Evolutionary conservation across 257 asterid genomes (phyloP), one percentile per base, ranked within the genome.

Genomic region (Lycium ferocissimum): DNA sequence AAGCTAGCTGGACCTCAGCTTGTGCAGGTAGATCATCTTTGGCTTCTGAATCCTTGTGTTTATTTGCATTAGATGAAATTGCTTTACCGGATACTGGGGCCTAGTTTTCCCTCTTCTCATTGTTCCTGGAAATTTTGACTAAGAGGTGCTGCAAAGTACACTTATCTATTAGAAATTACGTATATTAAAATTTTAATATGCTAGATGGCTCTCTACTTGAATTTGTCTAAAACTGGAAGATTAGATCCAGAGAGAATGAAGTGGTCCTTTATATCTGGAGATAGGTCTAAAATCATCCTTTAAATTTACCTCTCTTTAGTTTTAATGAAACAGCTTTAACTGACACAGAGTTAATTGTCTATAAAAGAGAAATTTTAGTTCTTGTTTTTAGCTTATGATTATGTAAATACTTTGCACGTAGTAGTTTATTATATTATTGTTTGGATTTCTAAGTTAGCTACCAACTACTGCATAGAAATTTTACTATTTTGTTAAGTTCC

Each of bases 1-100:
- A 95, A 93, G 91, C 87, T 95, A 83, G 99, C 99, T 72, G 99
- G 98, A 2, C 97, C 98, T 1, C 99, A 95, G 79, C 99, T 95
- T 73, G 99, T 94, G 22, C 99, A 94, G 99, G 99, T 94, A 84
- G 26, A 76, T 76, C 63, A 7, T 76, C 61, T 40, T 20, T 1
- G 18, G n/a, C 58, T 73, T 58, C 71, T 70, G 38, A 43, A 43
- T 70, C 40, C 70, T 33, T 13, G 47, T 76, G 63, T 26, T 7
- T 14, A 20, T 3, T 26, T 22, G 63, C 22, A 51, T 51, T 26
- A 6, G 51, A 14, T 6, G 47, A 75, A 75, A 7, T 49, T 49
- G 58, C 86, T 67, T 85, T 37, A 56, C 63, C 5, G 20, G 33
- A 49, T 20, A 20, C 40, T 12, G 43, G 40, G 61, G 14, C 43